Base-by-base conservation (phyloP, 768 basidiomycete species). In the Xerocomellus intermedius region DNA sequence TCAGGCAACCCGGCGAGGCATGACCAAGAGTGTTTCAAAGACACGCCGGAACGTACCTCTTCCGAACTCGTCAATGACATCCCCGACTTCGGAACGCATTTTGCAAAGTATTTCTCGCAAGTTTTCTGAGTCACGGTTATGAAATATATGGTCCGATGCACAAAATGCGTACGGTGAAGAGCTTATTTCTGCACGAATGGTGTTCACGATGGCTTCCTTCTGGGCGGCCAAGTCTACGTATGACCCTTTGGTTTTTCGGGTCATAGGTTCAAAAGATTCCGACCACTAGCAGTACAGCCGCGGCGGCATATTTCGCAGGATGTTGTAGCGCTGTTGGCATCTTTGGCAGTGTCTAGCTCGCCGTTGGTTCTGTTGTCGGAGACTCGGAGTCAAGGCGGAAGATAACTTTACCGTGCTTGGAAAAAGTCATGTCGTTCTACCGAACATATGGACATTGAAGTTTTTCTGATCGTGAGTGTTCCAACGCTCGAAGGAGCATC, bases 51-150 rank as follows among this genome's bases (percentile, higher is more conserved):
- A 36, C 56, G 74, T 48, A 88, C 90, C 83, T 91, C 82, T 63
- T 91, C 91, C 2, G 85, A 82, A 58, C 77, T 74, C 7, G 85
- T 84, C 56, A 91, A 73, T 2, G 87, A 84, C 5, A 78, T 75
- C 10, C 83, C 83, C 0, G 91, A 91, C 63, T 90, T 93, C 8
- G 83, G 78, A 36, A 94, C 75, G 59, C 91, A 94, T 64, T 89
- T 89, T 48, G 75, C 66, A 70, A 78, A 93, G 71, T 91, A 94
- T 61, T 85, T 84, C 53, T 92, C 88, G 58, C 82, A 87, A 16
- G 84, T 80, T 83, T 87, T 91, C 90, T 93, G 63, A 17, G 33
- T 12, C 16, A 48, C 13, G 14, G 12, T 17, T 1, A 30, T 64
- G 21, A 64, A 30, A 46, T 7, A 22, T 28, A 19, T 30, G 10